These are phyloP conservation scores for Xylariaceae sp. DNA, from an alignment of 2,329 filamentous ascomycete genomes.

Conservation along the genomic window DNA sequence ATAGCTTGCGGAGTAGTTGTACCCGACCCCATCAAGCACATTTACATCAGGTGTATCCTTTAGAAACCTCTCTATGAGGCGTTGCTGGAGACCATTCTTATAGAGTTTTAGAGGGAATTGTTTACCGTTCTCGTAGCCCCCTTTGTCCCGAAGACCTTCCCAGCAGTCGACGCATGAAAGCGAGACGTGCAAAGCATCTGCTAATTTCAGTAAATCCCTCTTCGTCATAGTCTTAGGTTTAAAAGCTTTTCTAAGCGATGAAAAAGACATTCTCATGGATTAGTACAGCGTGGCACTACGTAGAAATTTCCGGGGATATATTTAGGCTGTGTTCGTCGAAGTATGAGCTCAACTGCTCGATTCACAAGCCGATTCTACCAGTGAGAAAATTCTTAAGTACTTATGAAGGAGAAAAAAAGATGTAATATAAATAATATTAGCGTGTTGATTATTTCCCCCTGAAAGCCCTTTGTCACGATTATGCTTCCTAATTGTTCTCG, in stretches of 20 bases:
- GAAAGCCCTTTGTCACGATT: too few species aligned
- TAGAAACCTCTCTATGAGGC: constrained; percentile 10
- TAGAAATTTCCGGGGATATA: too few species aligned
- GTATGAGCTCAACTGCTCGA: too few species aligned
- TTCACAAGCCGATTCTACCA: too few species aligned
- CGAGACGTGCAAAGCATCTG: neutral
- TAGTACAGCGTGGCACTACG: too few species aligned
- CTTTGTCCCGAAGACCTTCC: constrained; percentile 16
- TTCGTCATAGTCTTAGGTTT: neutral
- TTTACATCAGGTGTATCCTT: constrained; percentile 6
- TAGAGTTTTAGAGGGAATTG: constrained; percentile 17
- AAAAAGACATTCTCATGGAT: neutral
- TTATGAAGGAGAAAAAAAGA: too few species aligned
- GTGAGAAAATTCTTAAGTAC: too few species aligned
- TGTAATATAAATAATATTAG: too few species aligned
- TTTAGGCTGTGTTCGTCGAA: too few species aligned
- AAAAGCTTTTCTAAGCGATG: neutral
- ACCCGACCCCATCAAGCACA: constrained; percentile 6
- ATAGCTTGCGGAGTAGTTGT: constrained; percentile 8
- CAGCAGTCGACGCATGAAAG: constrained; percentile 11
- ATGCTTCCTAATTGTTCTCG: too few species aligned
- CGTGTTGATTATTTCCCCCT: too few species aligned
- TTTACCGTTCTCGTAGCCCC: constrained; percentile 16
- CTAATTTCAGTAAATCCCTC: constrained; percentile 1
- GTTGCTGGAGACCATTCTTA: constrained; percentile 10